Evolutionary conservation across 495 filamentous ascomycete genomes (phyloP).

Genomic region (Lepraria neglecta): DNA sequence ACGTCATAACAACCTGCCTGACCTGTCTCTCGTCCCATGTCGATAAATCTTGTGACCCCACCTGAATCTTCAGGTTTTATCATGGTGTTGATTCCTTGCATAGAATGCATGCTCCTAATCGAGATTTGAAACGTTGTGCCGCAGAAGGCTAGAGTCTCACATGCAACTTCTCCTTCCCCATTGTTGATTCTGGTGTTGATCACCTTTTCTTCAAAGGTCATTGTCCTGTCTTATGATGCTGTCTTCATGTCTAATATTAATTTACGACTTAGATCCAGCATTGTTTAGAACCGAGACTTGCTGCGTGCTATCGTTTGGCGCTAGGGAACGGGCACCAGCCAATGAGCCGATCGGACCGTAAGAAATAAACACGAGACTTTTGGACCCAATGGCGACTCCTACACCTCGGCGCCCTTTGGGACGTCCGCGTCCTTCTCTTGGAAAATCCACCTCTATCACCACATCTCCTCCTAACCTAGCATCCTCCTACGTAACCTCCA

Average conservation of each 20-base stretch:
- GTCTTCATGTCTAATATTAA: background rate
- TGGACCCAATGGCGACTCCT: conserved; percentile 17
- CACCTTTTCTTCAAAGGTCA: background rate
- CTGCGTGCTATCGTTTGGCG: background rate
- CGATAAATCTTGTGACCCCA: too few species aligned
- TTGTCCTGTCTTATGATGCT: background rate
- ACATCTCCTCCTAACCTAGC: conserved; percentile 55
- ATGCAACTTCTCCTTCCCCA: background rate
- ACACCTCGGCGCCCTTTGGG: conserved; percentile 41
- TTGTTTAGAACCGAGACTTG: background rate
- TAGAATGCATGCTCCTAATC: conserved; percentile 6
- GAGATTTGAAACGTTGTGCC: conserved; percentile 5
- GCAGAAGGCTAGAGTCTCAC: background rate
- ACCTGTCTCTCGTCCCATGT: background rate
- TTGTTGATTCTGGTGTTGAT: background rate
- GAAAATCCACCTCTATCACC: conserved; percentile 42
- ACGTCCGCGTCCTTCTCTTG: conserved; percentile 38
- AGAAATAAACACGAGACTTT: conserved; percentile 15
- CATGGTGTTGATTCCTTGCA: background rate
- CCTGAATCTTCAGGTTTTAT: too few species aligned
- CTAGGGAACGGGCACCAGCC: conserved; percentile 4
- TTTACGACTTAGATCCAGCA: too few species aligned
- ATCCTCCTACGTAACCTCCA: conserved; percentile 41
- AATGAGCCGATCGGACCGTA: conserved; percentile 10
- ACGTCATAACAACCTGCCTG: background rate